Evolutionary conservation across 83 land plant species (phyloP), one percentile per base, ranked within the genome.

Genomic region (Diphasiastrum complanatum): DNA sequence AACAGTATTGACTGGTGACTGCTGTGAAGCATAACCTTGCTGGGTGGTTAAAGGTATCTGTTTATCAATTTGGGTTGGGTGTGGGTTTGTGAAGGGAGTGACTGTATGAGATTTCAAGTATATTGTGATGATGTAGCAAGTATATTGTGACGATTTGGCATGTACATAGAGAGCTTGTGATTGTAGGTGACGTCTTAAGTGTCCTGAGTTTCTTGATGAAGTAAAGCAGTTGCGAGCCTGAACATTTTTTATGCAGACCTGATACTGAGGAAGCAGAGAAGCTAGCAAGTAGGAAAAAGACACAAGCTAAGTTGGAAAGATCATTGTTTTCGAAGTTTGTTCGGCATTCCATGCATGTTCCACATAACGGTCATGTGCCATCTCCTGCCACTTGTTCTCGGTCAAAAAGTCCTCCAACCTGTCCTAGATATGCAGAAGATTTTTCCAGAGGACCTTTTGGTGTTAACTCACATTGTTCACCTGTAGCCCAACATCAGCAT

Each of bases 311-410:
- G 73, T 62, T 64, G 47, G 93, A 95, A 66, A 82, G 76, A 45
- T 75, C 91, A 26, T 61, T 89, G 18, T 84, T 86, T 49, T 57
- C 86, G 62, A 95, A 86, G 60, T 89, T 95, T 78, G 93, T 97
- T 4, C 96, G 78, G 83, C 97, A 95, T 64, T 95, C 99, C 30
- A 91, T 95, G 48, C 69, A 97, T 69, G 78, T 14, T 10, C 58
- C 79, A 45, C 86, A 88, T 70, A 84, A 91, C 46, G 83, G 87
- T 73, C 97, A 89, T 5, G 41, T 74, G 46, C 49, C 79, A 4
- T 26, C 29, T 25, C 23, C 57, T 47, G 51, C 64, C 20, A 26
- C 45, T 18, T 40, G 65, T 45, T 47, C 51, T 18, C 53, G 55
- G 38, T 16, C 75, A 29, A 56, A 53, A 55, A 77, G 64, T 36